Conservation (phyloP, 495 filamentous ascomycete species). For the Clohesyomyces aquaticus region DNA sequence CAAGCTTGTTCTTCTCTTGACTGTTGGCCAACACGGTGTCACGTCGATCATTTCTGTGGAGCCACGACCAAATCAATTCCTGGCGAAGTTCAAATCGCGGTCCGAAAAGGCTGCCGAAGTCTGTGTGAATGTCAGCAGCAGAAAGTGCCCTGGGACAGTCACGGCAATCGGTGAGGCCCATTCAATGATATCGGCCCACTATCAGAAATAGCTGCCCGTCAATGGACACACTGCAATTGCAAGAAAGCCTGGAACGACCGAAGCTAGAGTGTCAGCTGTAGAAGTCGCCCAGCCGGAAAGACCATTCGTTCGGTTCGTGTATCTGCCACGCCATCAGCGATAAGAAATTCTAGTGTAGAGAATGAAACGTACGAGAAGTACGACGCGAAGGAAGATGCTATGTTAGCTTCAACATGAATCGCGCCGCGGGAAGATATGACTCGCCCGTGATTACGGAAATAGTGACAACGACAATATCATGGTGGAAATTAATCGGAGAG, state of each 20-base stretch:
- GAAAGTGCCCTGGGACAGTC: not conserved
- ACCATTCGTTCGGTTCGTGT: not conserved
- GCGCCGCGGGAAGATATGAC: not conserved
- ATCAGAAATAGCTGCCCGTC: too few relatives aligned
- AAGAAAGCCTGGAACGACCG: not conserved
- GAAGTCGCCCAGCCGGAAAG: not conserved
- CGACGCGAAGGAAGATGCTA: not conserved
- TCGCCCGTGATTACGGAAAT: not conserved
- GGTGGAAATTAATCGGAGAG: not conserved
- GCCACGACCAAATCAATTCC: slow-evolving; percentile 30
- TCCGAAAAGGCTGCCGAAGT: slow-evolving; percentile 14
- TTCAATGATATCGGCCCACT: not conserved
- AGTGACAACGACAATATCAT: not conserved
- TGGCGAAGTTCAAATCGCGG: slow-evolving; percentile 27
- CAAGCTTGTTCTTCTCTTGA: not conserved
- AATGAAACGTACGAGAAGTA: not conserved
- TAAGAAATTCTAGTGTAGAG: slow-evolving; percentile 1
- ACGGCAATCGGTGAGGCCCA: not conserved
- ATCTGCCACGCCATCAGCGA: not conserved
- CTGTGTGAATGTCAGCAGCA: not conserved
- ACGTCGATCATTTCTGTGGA: slow-evolving; percentile 17
- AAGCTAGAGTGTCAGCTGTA: not conserved
- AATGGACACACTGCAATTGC: not conserved
- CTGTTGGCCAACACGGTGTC: slow-evolving; percentile 13
- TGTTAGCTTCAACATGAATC: not conserved